These are phyloP conservation scores for Mycosarcoma mackinlayi DNA, from an alignment of 1,284 basidiomycete genomes.

Conservation along the genomic window DNA sequence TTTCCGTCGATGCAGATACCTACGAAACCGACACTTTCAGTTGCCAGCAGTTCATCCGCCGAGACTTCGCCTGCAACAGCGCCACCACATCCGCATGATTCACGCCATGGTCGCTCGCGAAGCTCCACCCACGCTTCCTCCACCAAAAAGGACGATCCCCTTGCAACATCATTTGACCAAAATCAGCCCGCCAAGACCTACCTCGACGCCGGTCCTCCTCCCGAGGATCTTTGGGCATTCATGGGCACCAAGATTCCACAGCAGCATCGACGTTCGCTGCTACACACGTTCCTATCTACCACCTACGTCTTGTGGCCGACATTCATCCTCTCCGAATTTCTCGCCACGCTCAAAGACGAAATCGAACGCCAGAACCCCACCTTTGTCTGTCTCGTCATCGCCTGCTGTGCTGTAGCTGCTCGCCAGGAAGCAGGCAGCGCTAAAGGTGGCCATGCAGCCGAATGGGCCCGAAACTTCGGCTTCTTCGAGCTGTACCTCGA, in stretches of 20 bases:
- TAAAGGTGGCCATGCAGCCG: slow-evolving; percentile 46
- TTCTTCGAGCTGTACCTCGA: slow-evolving; percentile 53
- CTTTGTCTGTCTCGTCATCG: slow-evolving; percentile 50
- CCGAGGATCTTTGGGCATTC: slow-evolving; percentile 45
- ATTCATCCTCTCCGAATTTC: slow-evolving; percentile 47
- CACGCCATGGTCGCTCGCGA: slow-evolving; percentile 9
- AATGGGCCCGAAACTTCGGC: slow-evolving; percentile 43
- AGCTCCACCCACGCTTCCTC: slow-evolving; percentile 14
- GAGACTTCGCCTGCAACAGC: slow-evolving; percentile 35
- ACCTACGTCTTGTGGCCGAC: slow-evolving; percentile 53
- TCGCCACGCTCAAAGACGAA: slow-evolving; percentile 44
- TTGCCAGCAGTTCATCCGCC: slow-evolving; percentile 42
- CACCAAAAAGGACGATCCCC: slow-evolving; percentile 9
- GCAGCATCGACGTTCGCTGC: slow-evolving; percentile 44
- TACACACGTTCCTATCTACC: slow-evolving; percentile 49
- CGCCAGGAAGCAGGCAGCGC: slow-evolving; percentile 48
- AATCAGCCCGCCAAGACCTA: slow-evolving; percentile 30
- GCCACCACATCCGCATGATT: background rate
- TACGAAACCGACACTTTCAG: slow-evolving; percentile 21
- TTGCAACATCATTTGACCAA: slow-evolving; percentile 4
- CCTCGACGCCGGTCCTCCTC: slow-evolving; percentile 33
- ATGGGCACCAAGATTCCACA: slow-evolving; percentile 46
- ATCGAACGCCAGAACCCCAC: slow-evolving; percentile 32
- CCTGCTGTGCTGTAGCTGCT: slow-evolving; percentile 45
- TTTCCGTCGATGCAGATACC: slow-evolving; percentile 40